phyloP scores from a whole-genome alignment of 306 rosid genomes.

The Trifolium subterraneum region DNA sequence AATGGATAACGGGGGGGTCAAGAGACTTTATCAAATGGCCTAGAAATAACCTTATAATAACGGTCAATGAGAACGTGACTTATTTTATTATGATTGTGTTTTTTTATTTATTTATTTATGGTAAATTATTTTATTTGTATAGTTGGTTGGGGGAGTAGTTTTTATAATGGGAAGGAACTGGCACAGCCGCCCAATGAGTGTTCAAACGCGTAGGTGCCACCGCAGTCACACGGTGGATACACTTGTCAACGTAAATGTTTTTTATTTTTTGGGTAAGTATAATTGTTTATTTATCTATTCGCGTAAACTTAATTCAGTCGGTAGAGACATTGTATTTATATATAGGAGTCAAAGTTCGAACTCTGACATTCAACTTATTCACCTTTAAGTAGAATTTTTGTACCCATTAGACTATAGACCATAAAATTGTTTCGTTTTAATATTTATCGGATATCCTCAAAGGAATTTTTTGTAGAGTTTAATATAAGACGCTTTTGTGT shows the following conservation, averaged over 20 bases:
- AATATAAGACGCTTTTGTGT: too few species aligned
- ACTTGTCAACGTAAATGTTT: neutral
- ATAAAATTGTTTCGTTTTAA: too few species aligned
- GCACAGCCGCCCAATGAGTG: neutral
- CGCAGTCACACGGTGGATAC: neutral
- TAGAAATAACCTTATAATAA: neutral
- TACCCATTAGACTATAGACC: too few species aligned
- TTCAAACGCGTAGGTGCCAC: neutral
- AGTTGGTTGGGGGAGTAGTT: neutral
- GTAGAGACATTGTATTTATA: too few species aligned
- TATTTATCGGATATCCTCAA: too few species aligned
- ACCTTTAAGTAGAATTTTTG: too few species aligned
- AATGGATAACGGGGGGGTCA: neutral
- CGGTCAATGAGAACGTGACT: neutral
- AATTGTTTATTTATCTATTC: too few species aligned
- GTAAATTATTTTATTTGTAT: neutral
- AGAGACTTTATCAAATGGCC: neutral
- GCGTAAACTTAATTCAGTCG: too few species aligned
- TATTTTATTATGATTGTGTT: neutral
- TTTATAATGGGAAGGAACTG: neutral
- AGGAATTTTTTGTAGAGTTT: too few species aligned
- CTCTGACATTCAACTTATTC: too few species aligned
- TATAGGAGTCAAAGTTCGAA: too few species aligned
- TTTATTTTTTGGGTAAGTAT: neutral
- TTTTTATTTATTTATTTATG: too few species aligned